phyloP scores from a whole-genome alignment of 768 basidiomycete genomes.

The Tulasnella sp. region DNA sequence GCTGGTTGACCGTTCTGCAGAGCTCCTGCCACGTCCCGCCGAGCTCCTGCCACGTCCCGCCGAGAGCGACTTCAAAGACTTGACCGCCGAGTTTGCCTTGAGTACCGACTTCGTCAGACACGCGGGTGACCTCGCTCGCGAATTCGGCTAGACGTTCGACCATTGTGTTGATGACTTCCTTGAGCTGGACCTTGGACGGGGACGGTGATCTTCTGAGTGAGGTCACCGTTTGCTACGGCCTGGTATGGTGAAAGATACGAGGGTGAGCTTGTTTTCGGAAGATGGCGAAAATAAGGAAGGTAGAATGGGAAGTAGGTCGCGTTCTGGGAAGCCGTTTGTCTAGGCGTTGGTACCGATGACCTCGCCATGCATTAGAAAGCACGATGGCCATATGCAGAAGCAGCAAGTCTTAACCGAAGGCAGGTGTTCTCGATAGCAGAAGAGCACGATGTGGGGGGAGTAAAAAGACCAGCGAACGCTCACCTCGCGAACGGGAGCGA shows the following conservation, averaged over 20 bases:
- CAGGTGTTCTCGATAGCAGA: too few species aligned
- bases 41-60: too few species aligned
- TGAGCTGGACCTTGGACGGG: conserved; percentile 69
- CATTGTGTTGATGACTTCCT: conserved; percentile 65
- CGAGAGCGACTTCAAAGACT: conserved; percentile 81
- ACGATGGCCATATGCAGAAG: too few species aligned
- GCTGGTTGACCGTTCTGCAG: conserved; percentile 86
- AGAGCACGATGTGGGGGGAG: too few species aligned
- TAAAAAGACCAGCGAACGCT: not conserved
- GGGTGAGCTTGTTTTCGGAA: too few species aligned
- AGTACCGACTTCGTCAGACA: conserved; percentile 84
- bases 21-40: conserved; percentile 88
- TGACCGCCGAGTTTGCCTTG: conserved; percentile 88
- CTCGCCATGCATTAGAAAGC: too few species aligned
- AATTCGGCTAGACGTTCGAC: conserved; percentile 28
- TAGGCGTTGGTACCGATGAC: too few species aligned
- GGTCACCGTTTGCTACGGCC: conserved; percentile 66
- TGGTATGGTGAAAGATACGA: conserved; percentile 19
- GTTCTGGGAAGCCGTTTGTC: too few species aligned
- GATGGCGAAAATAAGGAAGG: too few species aligned
- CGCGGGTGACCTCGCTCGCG: conserved; percentile 46
- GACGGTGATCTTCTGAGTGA: conserved; percentile 72
- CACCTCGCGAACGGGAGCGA: conserved; percentile 65
- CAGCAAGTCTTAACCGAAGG: too few species aligned
- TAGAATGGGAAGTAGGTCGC: too few species aligned